Conservation (phyloP, 2,329 filamentous ascomycete species). For the Fusarium chuoi region DNA sequence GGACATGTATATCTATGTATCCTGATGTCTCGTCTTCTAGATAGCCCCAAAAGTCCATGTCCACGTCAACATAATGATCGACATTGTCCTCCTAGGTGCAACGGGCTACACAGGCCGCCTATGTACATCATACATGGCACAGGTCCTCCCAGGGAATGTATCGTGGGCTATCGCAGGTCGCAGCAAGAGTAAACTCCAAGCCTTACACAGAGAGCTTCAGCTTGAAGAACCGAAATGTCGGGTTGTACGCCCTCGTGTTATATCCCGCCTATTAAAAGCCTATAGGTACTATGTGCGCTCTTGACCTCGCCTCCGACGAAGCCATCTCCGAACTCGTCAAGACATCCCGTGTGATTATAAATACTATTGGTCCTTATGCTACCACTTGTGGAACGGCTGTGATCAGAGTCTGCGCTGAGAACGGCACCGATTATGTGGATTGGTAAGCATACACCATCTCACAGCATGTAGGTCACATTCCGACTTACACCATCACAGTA, state of each 20-base stretch:
- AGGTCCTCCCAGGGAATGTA: slow-evolving; percentile 74
- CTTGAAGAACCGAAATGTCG: slow-evolving; percentile 4
- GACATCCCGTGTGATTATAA: background rate
- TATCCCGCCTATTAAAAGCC: background rate
- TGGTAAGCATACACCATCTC: slow-evolving; percentile 9
- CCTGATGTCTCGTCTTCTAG: background rate
- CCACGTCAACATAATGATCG: background rate
- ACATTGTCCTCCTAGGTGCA: slow-evolving; percentile 63
- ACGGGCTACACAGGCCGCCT: slow-evolving; percentile 83
- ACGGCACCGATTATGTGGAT: slow-evolving; percentile 37
- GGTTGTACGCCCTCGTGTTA: background rate
- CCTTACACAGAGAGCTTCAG: slow-evolving; percentile 59
- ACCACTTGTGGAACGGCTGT: slow-evolving; percentile 25
- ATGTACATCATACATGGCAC: slow-evolving; percentile 76
- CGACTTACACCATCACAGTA: slow-evolving; percentile 21
- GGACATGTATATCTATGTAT: background rate
- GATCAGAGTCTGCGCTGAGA: slow-evolving; percentile 34
- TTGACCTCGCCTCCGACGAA: slow-evolving; percentile 8
- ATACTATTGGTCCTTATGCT: slow-evolving; percentile 31
- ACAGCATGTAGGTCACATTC: background rate
- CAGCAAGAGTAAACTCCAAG: slow-evolving; percentile 75
- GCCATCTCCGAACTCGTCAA: background rate
- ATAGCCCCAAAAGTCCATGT: background rate
- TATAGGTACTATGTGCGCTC: background rate
- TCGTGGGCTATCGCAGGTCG: slow-evolving; percentile 88